Base-by-base conservation (phyloP, 768 basidiomycete species). In the Lactifluus volemus region DNA sequence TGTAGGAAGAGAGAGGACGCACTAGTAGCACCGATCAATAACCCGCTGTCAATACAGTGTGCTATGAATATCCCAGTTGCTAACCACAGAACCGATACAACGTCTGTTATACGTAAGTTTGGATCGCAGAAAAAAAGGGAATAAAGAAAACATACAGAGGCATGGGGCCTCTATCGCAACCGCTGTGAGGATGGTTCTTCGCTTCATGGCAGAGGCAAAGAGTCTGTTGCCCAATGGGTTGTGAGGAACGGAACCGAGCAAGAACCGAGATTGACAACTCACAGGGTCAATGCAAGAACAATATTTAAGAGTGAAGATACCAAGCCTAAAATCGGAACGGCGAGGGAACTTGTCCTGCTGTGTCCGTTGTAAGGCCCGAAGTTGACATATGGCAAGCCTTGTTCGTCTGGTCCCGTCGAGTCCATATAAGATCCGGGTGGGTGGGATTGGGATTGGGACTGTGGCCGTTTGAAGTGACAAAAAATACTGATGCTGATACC, bases 141-240 rank as follows among this genome's bases (percentile, higher is more conserved):
- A 15, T 4, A n/a, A 15, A 49, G 10, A 29, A 47, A 29, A 62
- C 61, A 17, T 21, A 62, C 61, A 62, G 14, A 58, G 42, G 47
- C 39, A 53, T 11, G 56, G 51, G 3, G 52, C 61, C 38, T 63
- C 61, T n/a, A 63, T 53, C 17, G 57, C 61, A 44, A 63, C 61
- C 9, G 32, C 21, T 17, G 56, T 36, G 25, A 63, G 4, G 8
- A 63, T 19, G 15, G 56, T 54, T 51, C 53, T 58, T 12, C 52
- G 52, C 29, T 45, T 58, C n/a, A 44, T 15, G 11, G 34, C 8
- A 19, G 61, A 42, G 17, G 17, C 32, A n/a, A 38, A 8, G 29
- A 63, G 52, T 11, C 61, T 63, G 48, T 38, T 12, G 15, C 8
- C 17, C 4, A 32, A 19, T 38, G 29, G 21, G 9, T 30, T 38